Base-by-base conservation (phyloP, 495 filamentous ascomycete genomes). In the Tuber melanosporum region DNA sequence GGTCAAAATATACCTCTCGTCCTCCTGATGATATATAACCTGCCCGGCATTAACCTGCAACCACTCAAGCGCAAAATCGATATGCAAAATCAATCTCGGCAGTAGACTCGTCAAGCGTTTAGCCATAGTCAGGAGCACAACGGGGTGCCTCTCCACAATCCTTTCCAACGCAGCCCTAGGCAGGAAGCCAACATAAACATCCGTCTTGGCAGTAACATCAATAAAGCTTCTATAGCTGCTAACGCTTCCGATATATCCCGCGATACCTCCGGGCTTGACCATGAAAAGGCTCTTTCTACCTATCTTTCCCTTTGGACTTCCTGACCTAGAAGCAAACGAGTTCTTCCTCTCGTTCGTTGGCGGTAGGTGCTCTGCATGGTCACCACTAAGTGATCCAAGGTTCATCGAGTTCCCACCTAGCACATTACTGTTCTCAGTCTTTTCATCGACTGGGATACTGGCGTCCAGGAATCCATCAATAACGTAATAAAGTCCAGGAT, bases 11-110 rank as follows among this genome's bases (percentile, higher is more conserved):
- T 69, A 81, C 80, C 79, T 98, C 77, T 98, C 95, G 78, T 98
- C 95, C 5, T 90, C 91, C 85, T 98, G 93, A 82, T 97, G 92
- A 82, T 95, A 95, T 70, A 99, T 92, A 15, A 97, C 93, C 82
- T 98, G 93, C 7, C 96, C 94, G 7, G 95, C 93, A 85, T 92
- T 92, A 76, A 98, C 94, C 82, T 99, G 95, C 4, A 98, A 90
- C 96, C 96, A 99, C 84, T 99, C 95, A 4, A 99, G 87, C 10
- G 95, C 95, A 83, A 99, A 99, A 83, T 99, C 95, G 77, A 99
- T 98, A 80, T 99, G 96, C 7, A 97, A 88, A 76, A 99, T 93
- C 71, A 99, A 85, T n/a, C 92, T 90, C 10, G 96, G 96, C 3
- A 99, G 87, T 26, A 99, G 87, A 78, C 89, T 94, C 0, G 95